Conservation (phyloP, 805 yeast species). For the Saccharomycopsis sp. region DNA sequence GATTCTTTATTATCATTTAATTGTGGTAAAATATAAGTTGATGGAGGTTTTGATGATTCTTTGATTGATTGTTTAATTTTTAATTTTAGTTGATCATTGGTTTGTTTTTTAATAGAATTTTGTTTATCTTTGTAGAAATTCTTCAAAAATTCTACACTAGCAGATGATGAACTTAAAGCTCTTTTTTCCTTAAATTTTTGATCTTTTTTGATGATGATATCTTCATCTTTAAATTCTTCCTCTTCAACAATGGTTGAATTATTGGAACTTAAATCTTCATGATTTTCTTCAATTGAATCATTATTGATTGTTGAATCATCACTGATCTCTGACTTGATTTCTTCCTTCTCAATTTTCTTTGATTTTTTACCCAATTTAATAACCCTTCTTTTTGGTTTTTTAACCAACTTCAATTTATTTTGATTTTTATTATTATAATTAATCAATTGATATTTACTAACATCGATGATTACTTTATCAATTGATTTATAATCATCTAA, state of each 20-base stretch:
- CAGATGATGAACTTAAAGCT: slow-evolving; percentile 17
- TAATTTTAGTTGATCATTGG: no score
- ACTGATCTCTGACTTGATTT: not conserved
- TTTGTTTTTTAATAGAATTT: no score
- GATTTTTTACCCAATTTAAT: slow-evolving; percentile 19
- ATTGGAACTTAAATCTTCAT: not conserved
- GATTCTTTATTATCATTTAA: not conserved
- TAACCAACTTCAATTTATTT: slow-evolving; percentile 8
- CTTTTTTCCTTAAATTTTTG: slow-evolving; percentile 11
- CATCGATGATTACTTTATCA: slow-evolving; percentile 14
- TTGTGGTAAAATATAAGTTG: not conserved
- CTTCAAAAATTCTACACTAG: slow-evolving; percentile 15
- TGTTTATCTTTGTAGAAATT: slow-evolving; percentile 6
- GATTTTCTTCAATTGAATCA: not conserved
- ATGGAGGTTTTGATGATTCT: not conserved
- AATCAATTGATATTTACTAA: slow-evolving; percentile 17
- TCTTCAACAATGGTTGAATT: not conserved
- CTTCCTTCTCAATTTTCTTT: not conserved
- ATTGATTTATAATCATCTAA: slow-evolving; percentile 5
- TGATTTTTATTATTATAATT: slow-evolving; percentile 14
- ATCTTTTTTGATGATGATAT: not conserved
- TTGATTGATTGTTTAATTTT: slow-evolving; percentile 1
- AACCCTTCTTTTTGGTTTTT: slow-evolving; percentile 24
- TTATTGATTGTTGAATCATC: not conserved
- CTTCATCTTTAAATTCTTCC: not conserved